These are phyloP conservation scores for Rubus parviflorus DNA, from an alignment of 306 rosid genomes.

Conservation along the genomic window DNA sequence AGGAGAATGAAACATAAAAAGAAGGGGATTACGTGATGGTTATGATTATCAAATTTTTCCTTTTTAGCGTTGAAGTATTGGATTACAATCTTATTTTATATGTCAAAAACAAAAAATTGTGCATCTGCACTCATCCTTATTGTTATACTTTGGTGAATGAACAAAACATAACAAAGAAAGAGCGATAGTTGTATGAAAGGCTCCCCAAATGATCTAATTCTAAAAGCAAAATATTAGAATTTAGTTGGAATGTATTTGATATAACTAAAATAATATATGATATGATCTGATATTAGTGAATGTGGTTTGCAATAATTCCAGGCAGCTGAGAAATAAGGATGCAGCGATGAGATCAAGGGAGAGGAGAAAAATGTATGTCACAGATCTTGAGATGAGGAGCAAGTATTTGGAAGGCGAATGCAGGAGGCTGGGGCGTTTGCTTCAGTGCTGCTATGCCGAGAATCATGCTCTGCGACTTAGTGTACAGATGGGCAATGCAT, in stretches of 20 bases:
- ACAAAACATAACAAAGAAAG: too few relatives aligned
- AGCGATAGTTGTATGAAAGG: too few relatives aligned
- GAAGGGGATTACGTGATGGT: background rate
- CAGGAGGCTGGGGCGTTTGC: conserved; percentile 80
- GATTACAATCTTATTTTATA: too few relatives aligned
- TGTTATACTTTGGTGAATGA: too few relatives aligned
- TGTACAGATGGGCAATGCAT: conserved; percentile 60
- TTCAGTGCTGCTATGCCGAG: conserved; percentile 83
- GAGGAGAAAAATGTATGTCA: conserved; percentile 76
- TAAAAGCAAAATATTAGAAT: background rate
- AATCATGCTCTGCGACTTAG: conserved; percentile 73
- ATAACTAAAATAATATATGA: background rate
- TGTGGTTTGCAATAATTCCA: conserved; percentile 32
- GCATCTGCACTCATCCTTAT: too few relatives aligned
- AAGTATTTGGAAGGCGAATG: conserved; percentile 86
- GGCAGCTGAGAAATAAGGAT: conserved; percentile 91
- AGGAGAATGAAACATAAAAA: background rate
- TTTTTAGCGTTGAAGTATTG: too few relatives aligned
- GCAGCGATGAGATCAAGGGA: conserved; percentile 89
- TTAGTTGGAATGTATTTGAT: background rate
- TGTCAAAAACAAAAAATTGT: too few relatives aligned
- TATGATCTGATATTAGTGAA: background rate
- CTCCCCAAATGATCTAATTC: background rate
- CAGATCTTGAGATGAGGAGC: conserved; percentile 73
- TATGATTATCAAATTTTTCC: too few relatives aligned